phyloP scores from a whole-genome alignment of 2,329 filamentous ascomycete genomes.

The Aphanoascus verrucosus region DNA sequence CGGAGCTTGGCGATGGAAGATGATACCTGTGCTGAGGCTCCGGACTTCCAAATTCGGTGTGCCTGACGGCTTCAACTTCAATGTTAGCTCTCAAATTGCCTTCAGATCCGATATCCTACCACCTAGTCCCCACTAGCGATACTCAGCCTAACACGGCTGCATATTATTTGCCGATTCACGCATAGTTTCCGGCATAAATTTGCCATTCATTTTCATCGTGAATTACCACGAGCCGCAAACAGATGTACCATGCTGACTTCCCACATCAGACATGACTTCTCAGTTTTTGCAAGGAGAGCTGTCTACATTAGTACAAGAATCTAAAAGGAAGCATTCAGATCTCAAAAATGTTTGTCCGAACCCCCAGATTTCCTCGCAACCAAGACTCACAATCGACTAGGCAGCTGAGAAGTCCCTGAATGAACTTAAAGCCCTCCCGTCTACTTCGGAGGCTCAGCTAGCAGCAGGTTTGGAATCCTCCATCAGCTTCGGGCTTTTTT shows the following conservation, averaged over 20 bases:
- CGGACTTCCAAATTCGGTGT: conserved; percentile 4
- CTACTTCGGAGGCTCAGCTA: conserved; percentile 65
- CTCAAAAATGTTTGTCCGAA: conserved; percentile 52
- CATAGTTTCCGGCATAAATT: neutral
- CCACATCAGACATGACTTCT: conserved; percentile 62
- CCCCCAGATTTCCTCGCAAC: conserved; percentile 3
- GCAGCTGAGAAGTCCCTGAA: conserved; percentile 88
- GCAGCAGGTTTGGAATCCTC: conserved; percentile 48
- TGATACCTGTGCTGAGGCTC: neutral
- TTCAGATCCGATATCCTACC: neutral
- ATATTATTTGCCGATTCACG: neutral
- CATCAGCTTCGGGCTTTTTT: conserved; percentile 1
- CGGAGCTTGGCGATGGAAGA: neutral
- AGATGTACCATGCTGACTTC: conserved; percentile 8
- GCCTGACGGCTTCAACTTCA: neutral
- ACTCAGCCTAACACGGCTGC: no score
- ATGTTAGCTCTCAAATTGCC: neutral
- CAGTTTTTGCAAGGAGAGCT: conserved; percentile 83
- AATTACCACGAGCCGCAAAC: neutral
- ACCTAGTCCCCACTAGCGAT: neutral
- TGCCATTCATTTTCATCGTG: no score
- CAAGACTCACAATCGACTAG: conserved; percentile 35
- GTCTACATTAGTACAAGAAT: conserved; percentile 84
- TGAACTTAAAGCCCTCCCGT: conserved; percentile 67
- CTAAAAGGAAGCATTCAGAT: conserved; percentile 87